phyloP scores from a whole-genome alignment of 140 eudicot genomes.

The Senecio squalidus region DNA sequence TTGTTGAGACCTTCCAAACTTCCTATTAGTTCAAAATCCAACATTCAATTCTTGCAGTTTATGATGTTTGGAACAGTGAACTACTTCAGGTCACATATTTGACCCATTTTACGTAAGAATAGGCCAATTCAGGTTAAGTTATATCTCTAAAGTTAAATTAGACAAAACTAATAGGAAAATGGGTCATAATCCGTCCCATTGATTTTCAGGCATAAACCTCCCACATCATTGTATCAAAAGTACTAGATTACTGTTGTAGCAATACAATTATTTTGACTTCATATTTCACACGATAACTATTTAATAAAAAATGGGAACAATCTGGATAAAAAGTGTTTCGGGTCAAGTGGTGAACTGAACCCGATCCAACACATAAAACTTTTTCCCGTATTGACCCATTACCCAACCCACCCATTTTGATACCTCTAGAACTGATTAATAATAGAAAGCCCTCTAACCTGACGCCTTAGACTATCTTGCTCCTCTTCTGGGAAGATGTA shows the following conservation, averaged over 20 bases:
- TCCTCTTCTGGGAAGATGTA: constrained; percentile 96
- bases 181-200: neutral
- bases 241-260: too few relatives aligned
- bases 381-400: neutral
- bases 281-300: too few relatives aligned
- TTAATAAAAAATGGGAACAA: neutral
- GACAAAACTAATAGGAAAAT: neutral
- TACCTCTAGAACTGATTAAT: neutral
- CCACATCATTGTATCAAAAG: too few relatives aligned
- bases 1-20: constrained; percentile 93
- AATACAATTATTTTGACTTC: too few relatives aligned
- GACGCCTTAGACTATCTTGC: constrained; percentile 95
- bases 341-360: constrained; percentile 1
- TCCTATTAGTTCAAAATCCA: constrained; percentile 40
- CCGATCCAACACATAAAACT: neutral
- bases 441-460: constrained; percentile 42
- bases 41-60: neutral
- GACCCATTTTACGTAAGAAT: neutral
- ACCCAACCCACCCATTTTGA: constrained; percentile 9
- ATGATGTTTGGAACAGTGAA: neutral
- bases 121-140: neutral
- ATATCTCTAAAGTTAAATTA: neutral
- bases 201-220: neutral
- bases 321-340: neutral
- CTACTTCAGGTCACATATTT: neutral